Percentiles rank a stretch among this genome's conserved stretches.
Conservation (phyloP, 1,139 yeast genomes). For the Saccharomycopsis crataegensis region DNA sequence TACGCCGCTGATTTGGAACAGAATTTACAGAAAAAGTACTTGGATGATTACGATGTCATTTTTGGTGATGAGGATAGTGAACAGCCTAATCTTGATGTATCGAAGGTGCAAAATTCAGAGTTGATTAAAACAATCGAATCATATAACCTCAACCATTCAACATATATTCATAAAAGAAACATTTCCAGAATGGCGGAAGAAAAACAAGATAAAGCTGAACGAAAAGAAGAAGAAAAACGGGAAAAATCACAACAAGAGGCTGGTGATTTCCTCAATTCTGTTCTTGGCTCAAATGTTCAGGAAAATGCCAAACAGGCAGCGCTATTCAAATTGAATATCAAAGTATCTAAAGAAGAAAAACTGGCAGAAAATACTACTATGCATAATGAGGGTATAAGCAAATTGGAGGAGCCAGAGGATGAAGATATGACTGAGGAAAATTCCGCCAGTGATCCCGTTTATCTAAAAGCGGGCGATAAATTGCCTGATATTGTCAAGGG, state of each 20-base stretch:
- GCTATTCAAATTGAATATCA: too few relatives aligned
- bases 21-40: constrained; percentile 1
- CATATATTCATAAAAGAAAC: constrained; percentile 11
- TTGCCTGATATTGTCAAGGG: constrained; percentile 5
- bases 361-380: too few relatives aligned
- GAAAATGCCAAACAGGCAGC: too few relatives aligned
- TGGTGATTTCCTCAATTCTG: constrained; percentile 23
- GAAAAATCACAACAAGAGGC: constrained; percentile 21
- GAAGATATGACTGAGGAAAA: not conserved
- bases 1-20: constrained; percentile 2
- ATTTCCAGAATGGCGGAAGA: constrained; percentile 17
- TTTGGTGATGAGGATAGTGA: constrained; percentile 21
- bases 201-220: constrained; percentile 22
- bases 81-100: constrained; percentile 19
- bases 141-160: constrained; percentile 7
- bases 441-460: not conserved
- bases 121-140: not conserved
- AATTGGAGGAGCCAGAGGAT: not conserved
- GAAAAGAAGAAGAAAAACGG: constrained; percentile 15
- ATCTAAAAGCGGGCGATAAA: not conserved
- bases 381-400: not conserved
- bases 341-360: too few relatives aligned
- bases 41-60: constrained; percentile 22
- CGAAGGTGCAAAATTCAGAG: constrained; percentile 20
- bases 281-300: constrained; percentile 15